Conservation (phyloP, 2,329 filamentous ascomycete species). For the Pseudogymnoascus sp. region DNA sequence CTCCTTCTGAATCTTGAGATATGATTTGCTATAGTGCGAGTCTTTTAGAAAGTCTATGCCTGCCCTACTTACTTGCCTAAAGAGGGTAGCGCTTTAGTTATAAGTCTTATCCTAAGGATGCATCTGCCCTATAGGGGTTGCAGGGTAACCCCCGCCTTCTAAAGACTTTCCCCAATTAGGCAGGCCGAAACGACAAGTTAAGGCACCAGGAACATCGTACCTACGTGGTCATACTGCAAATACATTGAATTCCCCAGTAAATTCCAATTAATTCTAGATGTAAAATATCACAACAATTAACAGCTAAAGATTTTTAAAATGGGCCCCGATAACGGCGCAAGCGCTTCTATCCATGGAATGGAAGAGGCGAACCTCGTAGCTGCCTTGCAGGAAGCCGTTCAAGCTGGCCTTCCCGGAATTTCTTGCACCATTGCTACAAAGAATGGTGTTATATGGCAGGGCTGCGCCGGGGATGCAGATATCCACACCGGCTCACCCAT, state of each 20-base stretch:
- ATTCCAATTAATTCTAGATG: not conserved
- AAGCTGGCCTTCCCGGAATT: conserved; percentile 13
- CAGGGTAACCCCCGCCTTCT: not conserved
- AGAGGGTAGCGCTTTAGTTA: too few relatives aligned
- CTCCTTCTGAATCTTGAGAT: too few relatives aligned
- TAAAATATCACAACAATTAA: not conserved
- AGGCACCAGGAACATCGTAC: not conserved
- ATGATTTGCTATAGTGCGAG: too few relatives aligned
- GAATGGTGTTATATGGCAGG: conserved; percentile 12
- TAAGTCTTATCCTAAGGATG: too few relatives aligned
- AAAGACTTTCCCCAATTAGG: not conserved
- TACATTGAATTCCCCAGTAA: not conserved
- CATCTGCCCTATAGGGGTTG: not conserved
- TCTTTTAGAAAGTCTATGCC: too few relatives aligned
- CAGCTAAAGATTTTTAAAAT: not conserved
- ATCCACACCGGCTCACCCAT: not conserved
- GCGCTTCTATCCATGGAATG: not conserved
- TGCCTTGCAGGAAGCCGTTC: not conserved
- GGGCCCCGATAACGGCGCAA: not conserved
- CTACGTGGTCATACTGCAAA: not conserved
- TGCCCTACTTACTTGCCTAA: too few relatives aligned
- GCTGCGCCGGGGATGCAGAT: not conserved
- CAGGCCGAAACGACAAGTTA: not conserved
- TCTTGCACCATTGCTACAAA: conserved; percentile 14
- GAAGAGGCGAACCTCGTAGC: not conserved